Base-by-base conservation (phyloP, 192 early-diverging fungal species). In the Coemansia sp. region DNA sequence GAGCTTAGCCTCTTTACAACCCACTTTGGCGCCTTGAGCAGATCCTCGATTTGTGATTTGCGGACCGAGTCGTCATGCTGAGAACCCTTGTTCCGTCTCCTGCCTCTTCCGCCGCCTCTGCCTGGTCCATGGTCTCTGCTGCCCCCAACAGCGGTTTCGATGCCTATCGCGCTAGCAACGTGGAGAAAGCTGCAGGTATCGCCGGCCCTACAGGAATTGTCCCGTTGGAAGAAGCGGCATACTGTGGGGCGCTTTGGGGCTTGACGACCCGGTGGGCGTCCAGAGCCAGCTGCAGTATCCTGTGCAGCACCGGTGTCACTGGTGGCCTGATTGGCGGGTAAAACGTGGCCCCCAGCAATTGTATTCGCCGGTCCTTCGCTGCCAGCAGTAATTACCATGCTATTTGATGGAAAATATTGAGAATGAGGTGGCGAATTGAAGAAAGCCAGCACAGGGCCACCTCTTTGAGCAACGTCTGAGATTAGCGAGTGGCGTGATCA, bases 191-290 rank as follows among this genome's bases (percentile, higher is more conserved):
- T 53, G 56, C 76, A 78, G 5, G 48, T 52, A 24, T 72, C 56
- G 19, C 76, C 76, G 34, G 46, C 59, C 4, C 61, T 35, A 33
- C 76, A 79, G 15, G 41, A 55, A 9, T 58, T 55, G 14, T 59
- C 63, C 18, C 65, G 54, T 27, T 61, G 66, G 41, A 79, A 67
- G 53, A 60, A 79, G 17, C 76, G 65, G 15, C 76, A 79, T 8
- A 62, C 43, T 3, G 36, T 24, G 1, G 62, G 61, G 8, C 52
- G 67, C 14, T 50, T 19, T 14, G 52, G 35, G 10, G 29, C 2
- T 15, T 57, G 46, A 15, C 46, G 26, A 27, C 46, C 24, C 26
- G 46, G 46, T 8, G 46, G 24, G 9, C 24, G 21, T n/a, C 15
- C 24, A 15, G 46, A 50, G 26, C 26, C 12, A 24, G 34, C 15